Evolutionary conservation across 352 stramenopile species (phyloP).

Genomic region (Salisapilia sapeloensis): DNA sequence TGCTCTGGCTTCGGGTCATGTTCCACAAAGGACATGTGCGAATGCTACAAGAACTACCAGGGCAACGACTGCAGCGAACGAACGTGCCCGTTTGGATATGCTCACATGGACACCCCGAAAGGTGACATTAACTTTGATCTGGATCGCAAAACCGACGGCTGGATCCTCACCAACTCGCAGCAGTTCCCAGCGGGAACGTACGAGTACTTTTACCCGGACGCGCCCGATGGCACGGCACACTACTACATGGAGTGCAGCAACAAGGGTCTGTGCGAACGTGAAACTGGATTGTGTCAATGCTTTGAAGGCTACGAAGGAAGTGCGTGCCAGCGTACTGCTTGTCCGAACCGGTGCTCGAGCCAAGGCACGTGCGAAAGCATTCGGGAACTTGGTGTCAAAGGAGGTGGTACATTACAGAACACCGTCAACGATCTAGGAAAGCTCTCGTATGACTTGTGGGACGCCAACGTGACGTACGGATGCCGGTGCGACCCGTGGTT

Average conservation of each 20-base stretch:
- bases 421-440: slow-evolving; percentile 3
- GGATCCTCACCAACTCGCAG: slow-evolving; percentile 59
- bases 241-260: slow-evolving; percentile 91
- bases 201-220: slow-evolving; percentile 50
- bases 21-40: slow-evolving; percentile 64
- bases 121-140: slow-evolving; percentile 88
- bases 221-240: slow-evolving; percentile 36
- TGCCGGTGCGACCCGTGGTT: slow-evolving; percentile 85
- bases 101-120: slow-evolving; percentile 84
- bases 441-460: slow-evolving; percentile 58
- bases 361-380: slow-evolving; percentile 64
- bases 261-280: slow-evolving; percentile 84
- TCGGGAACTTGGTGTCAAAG: slow-evolving; percentile 29
- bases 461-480: slow-evolving; percentile 60
- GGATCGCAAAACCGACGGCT: slow-evolving; percentile 13
- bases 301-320: slow-evolving; percentile 83
- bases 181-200: slow-evolving; percentile 44
- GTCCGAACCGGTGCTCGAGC: slow-evolving; percentile 45
- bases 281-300: slow-evolving; percentile 65
- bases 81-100: slow-evolving; percentile 73
- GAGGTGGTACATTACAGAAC: slow-evolving; percentile 19
- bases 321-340: slow-evolving; percentile 65
- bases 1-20: slow-evolving; percentile 74
- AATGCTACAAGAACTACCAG: slow-evolving; percentile 75
- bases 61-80: slow-evolving; percentile 69